A percentile compares a stretch with the other conserved stretches of the same genome.
Conservation (phyloP, 2,329 filamentous ascomycete genomes). For the Botrytis paeoniae region DNA sequence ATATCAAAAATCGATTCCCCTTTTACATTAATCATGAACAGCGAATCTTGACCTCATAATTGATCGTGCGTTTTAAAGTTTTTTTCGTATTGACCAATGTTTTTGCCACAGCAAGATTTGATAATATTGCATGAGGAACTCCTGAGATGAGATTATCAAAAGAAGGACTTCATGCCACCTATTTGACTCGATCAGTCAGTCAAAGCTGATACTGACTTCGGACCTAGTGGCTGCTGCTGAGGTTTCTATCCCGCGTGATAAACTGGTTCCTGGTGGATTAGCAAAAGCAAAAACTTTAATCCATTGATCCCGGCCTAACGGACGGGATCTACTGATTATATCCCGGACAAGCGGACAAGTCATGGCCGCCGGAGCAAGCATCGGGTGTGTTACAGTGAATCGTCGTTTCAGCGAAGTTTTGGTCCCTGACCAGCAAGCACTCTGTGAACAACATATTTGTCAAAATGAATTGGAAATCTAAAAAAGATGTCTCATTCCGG, state of each 20-base stretch:
- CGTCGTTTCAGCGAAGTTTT: not conserved
- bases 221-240: not conserved
- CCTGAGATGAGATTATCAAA: not conserved
- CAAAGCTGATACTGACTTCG: not conserved
- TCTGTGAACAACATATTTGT: not conserved
- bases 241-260: not conserved
- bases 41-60: not conserved
- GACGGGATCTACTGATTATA: not conserved
- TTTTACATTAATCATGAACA: not conserved
- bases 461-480: accelerated
- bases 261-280: not conserved
- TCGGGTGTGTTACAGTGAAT: not conserved
- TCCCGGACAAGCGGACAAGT: not conserved
- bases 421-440: not conserved
- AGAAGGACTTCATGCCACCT: not conserved
- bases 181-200: not conserved
- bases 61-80: not conserved
- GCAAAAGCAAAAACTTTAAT: not conserved
- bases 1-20: not conserved
- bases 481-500: accelerated
- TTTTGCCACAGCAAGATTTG: not conserved
- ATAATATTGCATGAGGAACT: not conserved
- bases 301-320: not conserved
- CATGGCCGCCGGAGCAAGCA: not conserved
- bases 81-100: not conserved